phyloP scores from a whole-genome alignment of 805 yeast species.

The Barnettozyma pratensis region DNA sequence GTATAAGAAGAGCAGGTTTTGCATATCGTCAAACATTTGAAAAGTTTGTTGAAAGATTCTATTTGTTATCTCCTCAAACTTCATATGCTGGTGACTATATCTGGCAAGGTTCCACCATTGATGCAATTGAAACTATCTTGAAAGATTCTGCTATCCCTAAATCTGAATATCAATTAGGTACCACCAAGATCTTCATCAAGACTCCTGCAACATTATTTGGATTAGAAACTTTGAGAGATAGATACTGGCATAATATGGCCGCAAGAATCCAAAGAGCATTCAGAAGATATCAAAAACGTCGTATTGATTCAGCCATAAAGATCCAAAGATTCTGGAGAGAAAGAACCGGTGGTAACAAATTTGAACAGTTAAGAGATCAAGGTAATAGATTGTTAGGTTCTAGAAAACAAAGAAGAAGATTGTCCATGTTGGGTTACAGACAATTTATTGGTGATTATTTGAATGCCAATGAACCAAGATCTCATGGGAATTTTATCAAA shows the following conservation, averaged over 20 bases:
- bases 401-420: constrained; percentile 83
- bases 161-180: constrained; percentile 86
- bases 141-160: constrained; percentile 64
- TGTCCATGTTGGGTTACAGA: constrained; percentile 83
- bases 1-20: constrained; percentile 97
- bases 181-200: constrained; percentile 87
- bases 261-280: constrained; percentile 96
- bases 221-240: constrained; percentile 91
- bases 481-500: constrained; percentile 71
- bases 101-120: constrained; percentile 55
- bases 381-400: constrained; percentile 69
- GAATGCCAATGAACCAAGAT: constrained; percentile 72
- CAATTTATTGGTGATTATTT: constrained; percentile 93
- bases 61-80: constrained; percentile 77
- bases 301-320: constrained; percentile 79
- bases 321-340: constrained; percentile 83
- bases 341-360: constrained; percentile 74
- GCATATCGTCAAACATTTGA: constrained; percentile 97
- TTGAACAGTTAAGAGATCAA: constrained; percentile 77
- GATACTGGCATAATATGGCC: constrained; percentile 98
- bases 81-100: constrained; percentile 86
- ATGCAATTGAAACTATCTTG: constrained; percentile 50
- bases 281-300: constrained; percentile 74
- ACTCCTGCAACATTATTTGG: constrained; percentile 97
- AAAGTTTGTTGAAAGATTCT: constrained; percentile 92